phyloP scores from a whole-genome alignment of 306 rosid species.

The Acacia crassicarpa region DNA sequence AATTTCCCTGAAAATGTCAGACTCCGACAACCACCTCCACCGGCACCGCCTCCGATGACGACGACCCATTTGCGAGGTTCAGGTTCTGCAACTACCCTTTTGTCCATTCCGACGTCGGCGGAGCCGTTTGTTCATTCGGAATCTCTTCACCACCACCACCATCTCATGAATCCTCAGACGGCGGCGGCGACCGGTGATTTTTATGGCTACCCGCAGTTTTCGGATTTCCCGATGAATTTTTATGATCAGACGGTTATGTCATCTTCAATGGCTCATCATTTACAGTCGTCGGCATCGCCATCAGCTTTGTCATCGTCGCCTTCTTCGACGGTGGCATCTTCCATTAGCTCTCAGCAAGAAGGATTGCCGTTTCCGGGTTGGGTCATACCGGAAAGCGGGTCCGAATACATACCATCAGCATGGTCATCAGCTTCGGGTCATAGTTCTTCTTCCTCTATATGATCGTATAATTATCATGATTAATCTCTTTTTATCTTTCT shows the following conservation, averaged over 20 bases:
- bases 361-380: neutral
- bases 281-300: conserved; percentile 20
- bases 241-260: conserved; percentile 32
- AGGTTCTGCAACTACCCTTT: conserved; percentile 27
- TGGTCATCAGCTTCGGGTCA: conserved; percentile 43
- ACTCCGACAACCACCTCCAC: conserved; percentile 33
- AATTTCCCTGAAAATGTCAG: conserved; percentile 67
- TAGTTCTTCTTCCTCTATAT: conserved; percentile 36
- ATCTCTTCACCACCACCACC: conserved; percentile 8
- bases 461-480: neutral
- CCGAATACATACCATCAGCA: neutral
- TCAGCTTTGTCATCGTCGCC: conserved; percentile 22
- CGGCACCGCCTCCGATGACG: neutral
- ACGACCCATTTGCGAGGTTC: conserved; percentile 20
- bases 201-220: conserved; percentile 9
- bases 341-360: conserved; percentile 25
- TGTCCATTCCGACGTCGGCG: conserved; percentile 43
- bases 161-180: neutral
- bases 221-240: conserved; percentile 12
- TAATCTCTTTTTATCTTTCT: neutral
- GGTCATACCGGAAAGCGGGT: neutral
- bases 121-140: conserved; percentile 49
- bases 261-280: conserved; percentile 39
- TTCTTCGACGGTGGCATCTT: conserved; percentile 14
- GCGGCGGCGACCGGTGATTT: neutral